Evolutionary conservation across 2,329 filamentous ascomycete species (phyloP), one percentile per base, ranked within the genome.

Genomic region (Metarhizium sp.): DNA sequence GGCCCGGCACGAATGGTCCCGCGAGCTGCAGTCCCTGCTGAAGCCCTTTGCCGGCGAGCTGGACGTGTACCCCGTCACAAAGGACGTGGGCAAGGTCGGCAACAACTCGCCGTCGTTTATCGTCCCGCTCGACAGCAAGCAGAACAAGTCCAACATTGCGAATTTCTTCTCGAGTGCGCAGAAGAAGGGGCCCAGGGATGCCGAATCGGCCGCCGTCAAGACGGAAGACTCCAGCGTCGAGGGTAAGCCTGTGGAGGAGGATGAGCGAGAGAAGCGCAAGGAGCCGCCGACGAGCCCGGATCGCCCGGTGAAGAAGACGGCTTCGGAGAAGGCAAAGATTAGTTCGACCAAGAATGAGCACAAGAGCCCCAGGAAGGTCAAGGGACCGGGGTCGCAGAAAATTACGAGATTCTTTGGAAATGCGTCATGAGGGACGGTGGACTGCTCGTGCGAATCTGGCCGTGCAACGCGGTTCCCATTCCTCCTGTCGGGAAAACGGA

Each of bases 21-120:
- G 77, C 52, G 87, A 94, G 55, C 74, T 97, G 32, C 91, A 96
- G 67, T 76, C 76, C 0, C 73, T 95, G 1, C 74, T 97, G n/a
- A 86, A 82, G 65, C 92, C 94, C 0, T 96, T 84, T 60, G 72
- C 81, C 5, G 89, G 88, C 4, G 86, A 89, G 54, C 74, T 99
- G 8, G 90, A 95, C 54, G 85, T 88, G 53, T 96, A 96, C 66
- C 85, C 87, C 0, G 94, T 99, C 2, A 84, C 79, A 63, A 88
- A 90, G 67, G 92, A 94, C 4, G 92, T 97, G 0, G 92, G 92
- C 0, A 97, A 96, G 72, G 92, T 96, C 0, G 92, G 92, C 6
- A 96, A 95, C 62, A 88, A 95, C 68, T 95, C 88, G 20, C 84
- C 90, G 0, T 80, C 79, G 0, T 96, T 96, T 65, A 79, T 96